Base-by-base conservation (phyloP, 306 rosid genomes). In the Begonia masoniana region DNA sequence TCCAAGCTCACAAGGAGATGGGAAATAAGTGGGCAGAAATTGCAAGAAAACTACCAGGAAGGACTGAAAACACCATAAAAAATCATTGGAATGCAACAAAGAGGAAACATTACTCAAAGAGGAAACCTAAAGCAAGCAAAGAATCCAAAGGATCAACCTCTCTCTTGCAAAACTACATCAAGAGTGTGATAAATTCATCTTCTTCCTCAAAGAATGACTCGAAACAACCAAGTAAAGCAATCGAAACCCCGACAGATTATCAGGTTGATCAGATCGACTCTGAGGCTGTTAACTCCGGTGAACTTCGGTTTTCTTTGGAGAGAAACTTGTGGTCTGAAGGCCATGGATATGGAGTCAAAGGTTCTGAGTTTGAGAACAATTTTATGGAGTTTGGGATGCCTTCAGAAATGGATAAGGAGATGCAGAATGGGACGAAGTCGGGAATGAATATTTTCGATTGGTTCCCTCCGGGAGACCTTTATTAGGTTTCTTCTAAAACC, bases 11-110 rank as follows among this genome's bases (percentile, higher is more conserved):
- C 49, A 73, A 56, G 49, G 62, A 59, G 41, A 53, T 84, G 2
- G 88, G 95, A 2, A 88, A 84, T 63, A 72, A 56, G 15, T 88
- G 97, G 95, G 77, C 97, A 0, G 95, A 84, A 60, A 88, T 88
- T 1, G 85, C 95, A 0, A 77, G 56, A 54, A 57, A 67, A 35
- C 36, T 84, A 21, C 88, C 77, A 0, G 88, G 86, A 0, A 58
- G 95, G 13, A 77, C 84, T 0, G 93, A 84, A 24, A 88, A 88
- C 69, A 63, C 84, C 1, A 77, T 84, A 6, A 84, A 88, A 68
- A 88, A 88, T 58, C 93, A 84, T 14, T 84, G 88, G 95, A 82
- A 84, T 42, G 74, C 93, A 10, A 82, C 86, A 0, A 88, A 81
- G 73, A 62, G 96, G 0, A 56, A 79, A 47, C 80, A 57, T 12